A percentile compares a stretch with the other conserved stretches of the same genome.
phyloP scores from a whole-genome alignment of 306 rosid species.

The Acacia confusa region DNA sequence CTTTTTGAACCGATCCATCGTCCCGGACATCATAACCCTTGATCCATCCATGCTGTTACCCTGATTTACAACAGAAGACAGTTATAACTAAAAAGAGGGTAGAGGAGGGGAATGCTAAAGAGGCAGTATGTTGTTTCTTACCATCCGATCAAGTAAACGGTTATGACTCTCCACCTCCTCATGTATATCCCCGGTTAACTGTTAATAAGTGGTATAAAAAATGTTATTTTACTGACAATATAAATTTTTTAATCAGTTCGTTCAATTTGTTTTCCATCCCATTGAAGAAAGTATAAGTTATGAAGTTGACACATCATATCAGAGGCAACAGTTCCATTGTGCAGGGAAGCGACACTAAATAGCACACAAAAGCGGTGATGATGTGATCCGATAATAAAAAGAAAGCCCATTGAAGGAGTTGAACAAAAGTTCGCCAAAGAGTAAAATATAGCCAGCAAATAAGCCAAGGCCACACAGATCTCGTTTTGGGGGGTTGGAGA shows the following conservation, averaged over 20 bases:
- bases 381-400: conserved; percentile 6
- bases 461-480: not conserved
- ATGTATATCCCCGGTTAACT: conserved; percentile 96
- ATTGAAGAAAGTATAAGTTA: not conserved
- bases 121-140: conserved; percentile 36
- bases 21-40: conserved; percentile 90
- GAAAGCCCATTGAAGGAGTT: conserved; percentile 2
- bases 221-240: conserved; percentile 14
- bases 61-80: conserved; percentile 44
- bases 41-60: conserved; percentile 89
- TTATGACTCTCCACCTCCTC: conserved; percentile 93
- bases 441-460: conserved; percentile 15
- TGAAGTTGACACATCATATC: not conserved
- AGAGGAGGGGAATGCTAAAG: not conserved
- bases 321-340: not conserved
- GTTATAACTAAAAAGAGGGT: conserved; percentile 11
- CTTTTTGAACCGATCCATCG: conserved; percentile 95
- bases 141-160: conserved; percentile 80
- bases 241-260: conserved; percentile 26
- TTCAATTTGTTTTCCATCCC: not conserved
- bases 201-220: conserved; percentile 35
- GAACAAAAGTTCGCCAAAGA: not conserved
- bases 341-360: not conserved
- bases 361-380: not conserved
- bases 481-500: conserved; percentile 7